Percentiles rank a stretch among this genome's conserved stretches.
Evolutionary conservation across 495 filamentous ascomycete species (phyloP).

Genomic region (Peziza echinospora): DNA sequence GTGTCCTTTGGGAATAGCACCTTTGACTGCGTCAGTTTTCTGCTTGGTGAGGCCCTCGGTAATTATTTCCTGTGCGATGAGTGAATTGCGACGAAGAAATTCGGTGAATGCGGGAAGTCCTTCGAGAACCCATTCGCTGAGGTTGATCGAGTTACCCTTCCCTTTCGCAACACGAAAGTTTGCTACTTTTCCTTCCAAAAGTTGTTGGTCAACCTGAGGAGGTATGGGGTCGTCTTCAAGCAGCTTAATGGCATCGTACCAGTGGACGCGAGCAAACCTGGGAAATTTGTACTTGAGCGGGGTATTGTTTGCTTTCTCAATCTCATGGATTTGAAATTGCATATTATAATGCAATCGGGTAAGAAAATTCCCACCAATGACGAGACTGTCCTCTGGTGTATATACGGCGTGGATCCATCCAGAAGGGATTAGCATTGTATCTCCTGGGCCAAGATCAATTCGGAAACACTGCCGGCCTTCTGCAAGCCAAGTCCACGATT

Average conservation of each 20-base stretch:
- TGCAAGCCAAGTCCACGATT: slow-evolving; percentile 45
- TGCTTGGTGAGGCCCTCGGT: slow-evolving; percentile 15
- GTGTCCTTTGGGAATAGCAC: background rate
- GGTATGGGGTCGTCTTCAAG: slow-evolving; percentile 46
- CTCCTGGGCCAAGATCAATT: slow-evolving; percentile 29
- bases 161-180: slow-evolving; percentile 37
- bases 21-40: background rate
- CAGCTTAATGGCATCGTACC: slow-evolving; percentile 47
- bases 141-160: slow-evolving; percentile 15
- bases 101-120: slow-evolving; percentile 40
- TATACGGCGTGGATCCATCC: slow-evolving; percentile 69
- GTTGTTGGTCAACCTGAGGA: slow-evolving; percentile 30
- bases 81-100: slow-evolving; percentile 45
- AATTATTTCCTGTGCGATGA: slow-evolving; percentile 41
- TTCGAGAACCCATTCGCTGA: slow-evolving; percentile 35
- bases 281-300: slow-evolving; percentile 50
- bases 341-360: slow-evolving; percentile 48
- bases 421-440: slow-evolving; percentile 60
- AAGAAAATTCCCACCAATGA: slow-evolving; percentile 59
- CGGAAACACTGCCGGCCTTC: slow-evolving; percentile 18
- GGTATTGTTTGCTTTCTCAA: slow-evolving; percentile 53
- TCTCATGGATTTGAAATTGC: slow-evolving; percentile 47
- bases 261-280: slow-evolving; percentile 53
- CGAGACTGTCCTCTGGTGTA: slow-evolving; percentile 54
- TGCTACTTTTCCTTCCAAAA: slow-evolving; percentile 34